Evolutionary conservation across 805 yeast genomes (phyloP), one percentile per base, ranked within the genome.

Genomic region (Zygoascus tannicola): DNA sequence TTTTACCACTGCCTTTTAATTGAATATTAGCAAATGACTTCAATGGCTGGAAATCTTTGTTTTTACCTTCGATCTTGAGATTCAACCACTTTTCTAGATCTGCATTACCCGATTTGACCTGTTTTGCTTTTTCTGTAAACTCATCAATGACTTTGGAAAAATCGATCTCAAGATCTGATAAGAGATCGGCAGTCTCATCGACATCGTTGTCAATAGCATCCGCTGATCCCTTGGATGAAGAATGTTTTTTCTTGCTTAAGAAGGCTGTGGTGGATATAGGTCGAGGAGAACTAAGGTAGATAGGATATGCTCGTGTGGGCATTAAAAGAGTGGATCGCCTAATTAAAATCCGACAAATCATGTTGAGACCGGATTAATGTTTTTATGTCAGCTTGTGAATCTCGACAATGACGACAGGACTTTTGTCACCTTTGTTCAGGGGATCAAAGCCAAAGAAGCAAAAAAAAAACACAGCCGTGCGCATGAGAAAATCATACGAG

Each of bases 81-180:
- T 70, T 59, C 58, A 82, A 81, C 53, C 86, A 84, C 16, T 81
- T 23, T 30, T 67, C 67, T 1, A 88, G 80, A 53, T 79, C 79
- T 2, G 85, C 69, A 44, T 74, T 75, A 3, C 94, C 95, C 57
- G 80, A 68, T 56, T 78, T 83, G 37, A 78, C 65, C 48, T 80
- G 86, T 39, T 73, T 73, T 26, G 81, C 65, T 46, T 71, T 72
- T 48, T 74, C 76, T 41, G 71, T 65, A 56, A 79, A 81, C 33
- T 63, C 58, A 1, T 73, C 76, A 5, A 81, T 50, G 0, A 80
- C 64, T 8, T 63, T 60, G 23, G 73, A 66, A 54, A 76, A 80
- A 40, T 67, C 64, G 2, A 49, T 35, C 30, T 68, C 71, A 15
- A 71, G 63, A 26, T 64, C 70, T 12, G 56, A 58, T 53, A 69